phyloP scores from a whole-genome alignment of 257 asterid genomes.

The Parsonsia alboflavescens region DNA sequence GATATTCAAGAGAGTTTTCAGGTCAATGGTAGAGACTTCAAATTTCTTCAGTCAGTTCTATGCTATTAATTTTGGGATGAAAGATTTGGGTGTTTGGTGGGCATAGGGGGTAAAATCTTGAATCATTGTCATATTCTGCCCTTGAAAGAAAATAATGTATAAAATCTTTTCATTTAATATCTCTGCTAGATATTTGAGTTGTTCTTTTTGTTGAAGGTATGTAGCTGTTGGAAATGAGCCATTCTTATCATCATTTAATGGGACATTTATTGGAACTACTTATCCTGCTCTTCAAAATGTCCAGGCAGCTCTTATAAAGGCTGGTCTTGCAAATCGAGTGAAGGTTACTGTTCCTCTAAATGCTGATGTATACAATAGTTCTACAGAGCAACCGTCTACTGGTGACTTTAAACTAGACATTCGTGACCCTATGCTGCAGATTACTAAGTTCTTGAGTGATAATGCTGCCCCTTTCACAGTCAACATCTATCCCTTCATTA shows the following conservation, averaged over 20 bases:
- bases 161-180: neutral
- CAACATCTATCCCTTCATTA: constrained; percentile 26
- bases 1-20: neutral
- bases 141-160: too few relatives aligned
- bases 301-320: constrained; percentile 32
- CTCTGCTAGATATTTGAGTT: neutral
- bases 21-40: neutral
- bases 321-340: constrained; percentile 27
- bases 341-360: constrained; percentile 29
- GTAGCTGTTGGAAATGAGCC: constrained; percentile 30
- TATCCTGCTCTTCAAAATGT: constrained; percentile 30
- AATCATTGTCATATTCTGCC: too few relatives aligned
- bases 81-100: too few relatives aligned
- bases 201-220: constrained; percentile 7
- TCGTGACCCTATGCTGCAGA: constrained; percentile 22
- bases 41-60: too few relatives aligned
- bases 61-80: too few relatives aligned
- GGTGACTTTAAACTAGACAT: constrained; percentile 26
- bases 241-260: constrained; percentile 21
- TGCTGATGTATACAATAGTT: constrained; percentile 30
- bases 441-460: constrained; percentile 19
- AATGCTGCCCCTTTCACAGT: constrained; percentile 28
- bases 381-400: constrained; percentile 21
- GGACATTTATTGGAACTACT: constrained; percentile 15
- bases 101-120: too few relatives aligned